phyloP scores from a whole-genome alignment of 208 protist species.

The Sergeia podlipaevii region DNA sequence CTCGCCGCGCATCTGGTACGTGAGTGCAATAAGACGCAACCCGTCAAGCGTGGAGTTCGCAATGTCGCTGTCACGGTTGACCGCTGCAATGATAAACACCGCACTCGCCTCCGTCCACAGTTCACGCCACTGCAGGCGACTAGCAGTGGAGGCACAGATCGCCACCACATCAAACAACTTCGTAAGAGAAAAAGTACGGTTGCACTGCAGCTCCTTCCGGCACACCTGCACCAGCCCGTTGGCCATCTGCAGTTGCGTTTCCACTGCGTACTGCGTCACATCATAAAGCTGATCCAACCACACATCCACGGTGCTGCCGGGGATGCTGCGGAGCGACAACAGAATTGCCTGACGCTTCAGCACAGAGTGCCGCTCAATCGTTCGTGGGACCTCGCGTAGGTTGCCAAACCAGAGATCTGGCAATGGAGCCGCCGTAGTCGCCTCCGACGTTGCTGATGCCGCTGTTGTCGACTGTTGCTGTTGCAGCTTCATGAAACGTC shows the following conservation, averaged over 20 bases:
- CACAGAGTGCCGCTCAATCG: slow-evolving; percentile 26
- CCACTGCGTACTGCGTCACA: slow-evolving; percentile 55
- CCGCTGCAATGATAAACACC: slow-evolving; percentile 65
- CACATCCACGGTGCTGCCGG: slow-evolving; percentile 45
- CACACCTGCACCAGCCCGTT: slow-evolving; percentile 68
- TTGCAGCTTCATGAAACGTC: slow-evolving; percentile 22
- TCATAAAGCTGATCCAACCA: slow-evolving; percentile 86
- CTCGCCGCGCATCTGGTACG: slow-evolving; percentile 74
- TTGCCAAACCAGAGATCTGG: slow-evolving; percentile 79
- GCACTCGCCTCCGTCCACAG: slow-evolving; percentile 69
- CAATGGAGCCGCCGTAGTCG: neutral
- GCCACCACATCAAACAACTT: slow-evolving; percentile 85
- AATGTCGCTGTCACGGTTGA: slow-evolving; percentile 28
- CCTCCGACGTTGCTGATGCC: no score
- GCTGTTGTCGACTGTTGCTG: neutral
- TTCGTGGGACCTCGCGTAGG: slow-evolving; percentile 40
- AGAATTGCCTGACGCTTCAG: slow-evolving; percentile 46
- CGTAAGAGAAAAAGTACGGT: slow-evolving; percentile 76
- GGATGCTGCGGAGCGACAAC: slow-evolving; percentile 26
- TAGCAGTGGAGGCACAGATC: slow-evolving; percentile 66
- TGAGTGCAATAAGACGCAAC: slow-evolving; percentile 63
- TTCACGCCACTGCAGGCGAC: slow-evolving; percentile 79
- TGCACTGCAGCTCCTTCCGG: slow-evolving; percentile 56
- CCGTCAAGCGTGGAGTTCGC: slow-evolving; percentile 48
- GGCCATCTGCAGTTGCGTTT: slow-evolving; percentile 70